Evolutionary conservation across 192 early-diverging fungal species (phyloP).

Genomic region (Linnemannia schmuckeri): DNA sequence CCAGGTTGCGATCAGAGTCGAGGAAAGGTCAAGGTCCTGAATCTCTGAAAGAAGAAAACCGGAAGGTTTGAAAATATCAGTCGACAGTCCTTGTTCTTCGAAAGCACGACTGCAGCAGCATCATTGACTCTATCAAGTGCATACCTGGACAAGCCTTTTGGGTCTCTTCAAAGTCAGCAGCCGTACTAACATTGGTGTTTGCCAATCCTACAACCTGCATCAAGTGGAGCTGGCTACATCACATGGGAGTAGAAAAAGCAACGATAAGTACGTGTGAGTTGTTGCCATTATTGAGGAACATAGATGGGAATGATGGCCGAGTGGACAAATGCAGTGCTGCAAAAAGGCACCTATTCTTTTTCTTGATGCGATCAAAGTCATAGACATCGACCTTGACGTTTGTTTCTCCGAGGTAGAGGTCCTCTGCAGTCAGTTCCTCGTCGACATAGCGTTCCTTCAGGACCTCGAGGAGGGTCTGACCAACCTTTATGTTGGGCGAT

Average conservation of each 20-base stretch:
- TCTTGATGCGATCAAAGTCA: constrained; percentile 66
- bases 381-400: constrained; percentile 64
- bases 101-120: neutral
- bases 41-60: constrained; percentile 48
- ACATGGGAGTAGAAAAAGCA: neutral
- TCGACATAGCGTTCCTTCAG: constrained; percentile 62
- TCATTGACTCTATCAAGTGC: too few species aligned
- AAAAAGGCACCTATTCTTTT: constrained; percentile 53
- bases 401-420: constrained; percentile 58
- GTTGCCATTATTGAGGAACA: neutral
- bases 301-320: neutral
- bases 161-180: constrained; percentile 54
- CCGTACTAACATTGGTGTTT: constrained; percentile 54
- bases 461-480: constrained; percentile 57
- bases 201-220: constrained; percentile 57
- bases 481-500: constrained; percentile 58
- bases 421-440: constrained; percentile 2
- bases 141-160: constrained; percentile 56
- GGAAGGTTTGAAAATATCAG: neutral
- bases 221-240: constrained; percentile 35
- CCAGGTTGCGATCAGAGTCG: constrained; percentile 66
- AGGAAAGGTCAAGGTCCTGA: constrained; percentile 67
- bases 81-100: neutral
- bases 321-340: neutral
- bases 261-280: neutral